These are phyloP conservation scores for Pseudogymnoascus sp. DNA, from an alignment of 2,329 filamentous ascomycete species.

Conservation along the genomic window DNA sequence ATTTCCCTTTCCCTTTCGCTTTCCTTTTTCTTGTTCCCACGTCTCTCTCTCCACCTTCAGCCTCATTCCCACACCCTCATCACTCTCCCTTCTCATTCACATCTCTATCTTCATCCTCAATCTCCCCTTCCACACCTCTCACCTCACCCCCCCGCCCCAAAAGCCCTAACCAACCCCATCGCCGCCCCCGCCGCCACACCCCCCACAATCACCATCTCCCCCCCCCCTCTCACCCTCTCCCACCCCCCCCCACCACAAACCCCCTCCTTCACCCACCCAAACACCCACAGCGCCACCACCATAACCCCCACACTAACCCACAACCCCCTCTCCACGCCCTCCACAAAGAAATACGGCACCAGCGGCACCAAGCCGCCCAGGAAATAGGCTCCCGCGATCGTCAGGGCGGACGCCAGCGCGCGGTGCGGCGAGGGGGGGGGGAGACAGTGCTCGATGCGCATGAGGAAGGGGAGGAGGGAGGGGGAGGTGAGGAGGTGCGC, in stretches of 20 bases:
- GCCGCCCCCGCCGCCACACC: constrained; percentile 30
- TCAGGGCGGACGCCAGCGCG: constrained; percentile 38
- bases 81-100: too few relatives aligned
- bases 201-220: constrained; percentile 35
- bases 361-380: constrained; percentile 48
- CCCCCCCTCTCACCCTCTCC: constrained; percentile 25
- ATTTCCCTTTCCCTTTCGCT: too few relatives aligned
- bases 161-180: constrained; percentile 31
- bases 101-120: too few relatives aligned
- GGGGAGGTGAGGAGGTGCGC: constrained; percentile 25
- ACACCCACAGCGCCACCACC: constrained; percentile 49
- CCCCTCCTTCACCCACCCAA: constrained; percentile 56
- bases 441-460: constrained; percentile 29
- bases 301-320: constrained; percentile 53
- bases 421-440: constrained; percentile 18
- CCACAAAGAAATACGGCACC: constrained; percentile 45
- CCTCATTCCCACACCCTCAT: too few relatives aligned
- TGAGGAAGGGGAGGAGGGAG: constrained; percentile 31
- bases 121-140: too few relatives aligned
- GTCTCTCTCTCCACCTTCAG: too few relatives aligned
- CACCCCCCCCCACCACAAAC: constrained; percentile 16
- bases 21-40: too few relatives aligned
- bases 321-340: constrained; percentile 38
- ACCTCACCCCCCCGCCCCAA: constrained; percentile 12
- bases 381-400: constrained; percentile 48